Conservation (phyloP, 371 early-diverging fungal species). For the Apophysomyces elegans region DNA sequence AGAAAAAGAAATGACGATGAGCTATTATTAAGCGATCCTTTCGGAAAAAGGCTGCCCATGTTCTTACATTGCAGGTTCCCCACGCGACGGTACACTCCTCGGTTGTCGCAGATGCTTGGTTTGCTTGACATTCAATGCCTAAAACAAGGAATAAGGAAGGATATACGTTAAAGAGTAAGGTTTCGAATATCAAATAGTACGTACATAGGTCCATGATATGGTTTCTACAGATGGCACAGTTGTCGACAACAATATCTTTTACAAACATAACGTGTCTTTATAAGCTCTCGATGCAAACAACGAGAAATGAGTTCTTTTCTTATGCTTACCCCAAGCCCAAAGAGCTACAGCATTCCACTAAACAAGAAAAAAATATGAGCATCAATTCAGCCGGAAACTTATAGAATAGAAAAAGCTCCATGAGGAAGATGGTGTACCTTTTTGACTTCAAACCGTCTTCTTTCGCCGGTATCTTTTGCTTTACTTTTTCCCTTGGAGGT, state of each 20-base stretch:
- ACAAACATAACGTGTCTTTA: conserved; percentile 32
- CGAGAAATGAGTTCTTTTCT: not conserved
- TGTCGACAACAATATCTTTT: conserved; percentile 98
- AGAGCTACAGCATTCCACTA: conserved; percentile 98
- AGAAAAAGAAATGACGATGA: not conserved
- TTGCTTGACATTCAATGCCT: conserved; percentile 98
- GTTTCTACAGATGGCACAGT: conserved; percentile 99
- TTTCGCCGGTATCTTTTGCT: conserved; percentile 63
- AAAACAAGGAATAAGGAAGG: not conserved
- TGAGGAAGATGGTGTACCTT: conserved; percentile 64
- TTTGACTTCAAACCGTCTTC: conserved; percentile 95
- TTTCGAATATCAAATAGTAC: conserved; percentile 20
- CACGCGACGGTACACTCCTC: conserved; percentile 99
- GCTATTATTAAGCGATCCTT: no score
- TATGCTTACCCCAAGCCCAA: conserved; percentile 93
- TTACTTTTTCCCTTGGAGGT: conserved; percentile 50
- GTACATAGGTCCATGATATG: conserved; percentile 99
- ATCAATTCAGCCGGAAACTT: no score
- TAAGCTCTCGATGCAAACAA: no score
- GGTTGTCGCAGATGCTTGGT: conserved; percentile 90
- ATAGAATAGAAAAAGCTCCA: no score
- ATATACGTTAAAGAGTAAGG: not conserved
- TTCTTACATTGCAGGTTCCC: conserved; percentile 97
- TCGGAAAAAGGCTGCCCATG: no score
- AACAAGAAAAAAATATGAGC: not conserved